phyloP scores from a whole-genome alignment of 768 basidiomycete species.

The Calocybe gangraenosa region DNA sequence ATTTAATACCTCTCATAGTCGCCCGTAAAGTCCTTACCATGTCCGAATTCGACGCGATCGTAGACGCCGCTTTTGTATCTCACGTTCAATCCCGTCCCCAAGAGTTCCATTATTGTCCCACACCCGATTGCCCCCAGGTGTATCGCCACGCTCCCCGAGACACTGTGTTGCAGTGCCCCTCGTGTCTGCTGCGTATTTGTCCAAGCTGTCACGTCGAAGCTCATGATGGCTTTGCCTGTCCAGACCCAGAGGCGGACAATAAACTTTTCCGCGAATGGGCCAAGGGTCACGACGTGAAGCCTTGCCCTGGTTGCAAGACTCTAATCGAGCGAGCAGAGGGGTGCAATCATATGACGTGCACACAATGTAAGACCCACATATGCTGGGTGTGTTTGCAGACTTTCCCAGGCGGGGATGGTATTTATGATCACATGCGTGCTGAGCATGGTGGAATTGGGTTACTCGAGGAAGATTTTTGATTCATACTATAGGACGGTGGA shows the following conservation, averaged over 20 bases:
- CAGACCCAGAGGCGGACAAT: constrained; percentile 52
- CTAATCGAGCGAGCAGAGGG: constrained; percentile 72
- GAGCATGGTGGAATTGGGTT: constrained; percentile 65
- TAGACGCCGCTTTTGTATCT: constrained; percentile 55
- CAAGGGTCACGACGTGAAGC: constrained; percentile 59
- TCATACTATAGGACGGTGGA: too few species aligned
- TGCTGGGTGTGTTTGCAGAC: constrained; percentile 79
- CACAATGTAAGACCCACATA: constrained; percentile 67
- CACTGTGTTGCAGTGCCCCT: constrained; percentile 61
- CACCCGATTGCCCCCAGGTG: constrained; percentile 72
- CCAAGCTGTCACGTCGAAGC: constrained; percentile 48
- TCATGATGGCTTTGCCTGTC: constrained; percentile 69
- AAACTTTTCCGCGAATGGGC: constrained; percentile 64
- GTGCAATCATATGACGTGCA: constrained; percentile 84
- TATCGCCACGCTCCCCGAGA: constrained; percentile 55
- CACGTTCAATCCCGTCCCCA: constrained; percentile 55
- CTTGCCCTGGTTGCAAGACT: constrained; percentile 68
- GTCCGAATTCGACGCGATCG: constrained; percentile 49
- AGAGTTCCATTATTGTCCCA: constrained; percentile 74
- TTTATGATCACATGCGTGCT: constrained; percentile 75
- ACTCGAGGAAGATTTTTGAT: background rate
- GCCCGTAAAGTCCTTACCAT: constrained; percentile 49
- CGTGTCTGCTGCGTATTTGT: constrained; percentile 69
- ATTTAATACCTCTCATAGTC: constrained; percentile 48
- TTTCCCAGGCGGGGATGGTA: constrained; percentile 61